Base-by-base conservation (phyloP, 176 grass and related monocot genomes). In the Pontederia paniculata region DNA sequence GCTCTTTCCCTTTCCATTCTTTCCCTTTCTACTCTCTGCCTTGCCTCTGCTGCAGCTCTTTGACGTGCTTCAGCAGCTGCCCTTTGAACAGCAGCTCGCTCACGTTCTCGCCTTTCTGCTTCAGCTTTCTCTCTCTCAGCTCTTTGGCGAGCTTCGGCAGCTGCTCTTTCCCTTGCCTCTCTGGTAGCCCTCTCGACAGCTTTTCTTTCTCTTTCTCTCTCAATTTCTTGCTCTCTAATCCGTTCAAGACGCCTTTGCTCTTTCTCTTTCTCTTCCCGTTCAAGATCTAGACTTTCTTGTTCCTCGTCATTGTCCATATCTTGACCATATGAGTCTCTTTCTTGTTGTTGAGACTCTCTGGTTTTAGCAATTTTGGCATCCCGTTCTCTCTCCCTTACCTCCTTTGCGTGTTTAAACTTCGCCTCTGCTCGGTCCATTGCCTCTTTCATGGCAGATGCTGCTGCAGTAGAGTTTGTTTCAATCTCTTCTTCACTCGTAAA, bases 331-430 rank as follows among this genome's bases (percentile, higher is more conserved):
- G 6, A 70, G 62, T 74, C 66, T 60, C 70, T 75, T 72, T 81
- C 81, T 23, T 63, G 74, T 1, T 81, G 67, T 21, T 64, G 71
- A 50, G 28, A 18, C 15, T 60, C 68, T 71, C 70, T 89, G 60
- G 57, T 89, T 77, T 72, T 80, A 55, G 53, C 11, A 23, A 70
- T 69, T 48, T 83, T 88, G 48, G 84, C 72, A 80, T 83, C 76
- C 14, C 80, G 80, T 48, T 75, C 85, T 60, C 80, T 97, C 72
- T 90, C 91, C 56, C 91, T 79, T 49, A 90, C 72, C 62, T 71
- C 83, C 72, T 84, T 97, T 44, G 91, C 91, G 74, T 97, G 91
- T 76, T 85, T 97, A 56, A 97, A 81, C 53, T 97, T 97, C 65
- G 79, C 82, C 71, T 97, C 86, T 60, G 91, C 91, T 78, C 84